A percentile compares a stretch with the other conserved stretches of the same genome.
Conservation (phyloP, 345 rosid species). For the Dipteronia sinensis region DNA sequence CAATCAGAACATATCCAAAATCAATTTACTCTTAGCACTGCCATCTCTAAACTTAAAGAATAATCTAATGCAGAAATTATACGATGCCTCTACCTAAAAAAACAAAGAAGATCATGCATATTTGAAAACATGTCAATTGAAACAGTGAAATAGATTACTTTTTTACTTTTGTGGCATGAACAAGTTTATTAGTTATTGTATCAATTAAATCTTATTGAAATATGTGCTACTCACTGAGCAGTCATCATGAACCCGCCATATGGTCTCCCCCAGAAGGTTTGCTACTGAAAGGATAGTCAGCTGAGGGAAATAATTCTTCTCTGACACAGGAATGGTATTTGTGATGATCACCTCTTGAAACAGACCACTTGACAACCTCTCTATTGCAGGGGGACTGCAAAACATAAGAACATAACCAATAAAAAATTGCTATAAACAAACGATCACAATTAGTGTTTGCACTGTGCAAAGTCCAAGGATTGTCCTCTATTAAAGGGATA, state of each 20-base stretch:
- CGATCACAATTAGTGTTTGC: slow-evolving; percentile 5
- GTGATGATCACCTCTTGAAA: slow-evolving; percentile 97
- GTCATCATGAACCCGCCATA: slow-evolving; percentile 98
- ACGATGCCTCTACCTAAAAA: not conserved
- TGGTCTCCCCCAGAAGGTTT: slow-evolving; percentile 92
- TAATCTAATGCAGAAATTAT: slow-evolving; percentile 1
- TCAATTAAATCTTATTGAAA: slow-evolving; percentile 29
- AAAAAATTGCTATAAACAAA: slow-evolving; percentile 1
- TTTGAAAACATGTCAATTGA: not conserved
- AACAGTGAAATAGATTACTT: not conserved
- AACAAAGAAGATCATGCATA: not conserved
- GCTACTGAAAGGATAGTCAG: slow-evolving; percentile 92
- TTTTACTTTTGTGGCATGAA: slow-evolving; percentile 8
- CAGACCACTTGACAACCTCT: slow-evolving; percentile 88
- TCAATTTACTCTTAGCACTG: slow-evolving; percentile 33
- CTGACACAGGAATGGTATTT: slow-evolving; percentile 86
- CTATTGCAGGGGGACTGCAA: slow-evolving; percentile 92
- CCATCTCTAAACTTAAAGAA: slow-evolving; percentile 1
- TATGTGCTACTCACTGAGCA: slow-evolving; percentile 71
- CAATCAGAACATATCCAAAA: slow-evolving; percentile 23
- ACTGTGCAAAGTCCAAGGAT: not conserved
- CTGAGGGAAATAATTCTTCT: slow-evolving; percentile 87
- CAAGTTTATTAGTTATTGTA: slow-evolving; percentile 10
- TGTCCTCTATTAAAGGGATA: not conserved
- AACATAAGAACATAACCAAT: not conserved